Percentiles rank a stretch among this genome's conserved stretches.
Evolutionary conservation across 176 grass and related monocot species (phyloP).

Genomic region (Puya raimondii): DNA sequence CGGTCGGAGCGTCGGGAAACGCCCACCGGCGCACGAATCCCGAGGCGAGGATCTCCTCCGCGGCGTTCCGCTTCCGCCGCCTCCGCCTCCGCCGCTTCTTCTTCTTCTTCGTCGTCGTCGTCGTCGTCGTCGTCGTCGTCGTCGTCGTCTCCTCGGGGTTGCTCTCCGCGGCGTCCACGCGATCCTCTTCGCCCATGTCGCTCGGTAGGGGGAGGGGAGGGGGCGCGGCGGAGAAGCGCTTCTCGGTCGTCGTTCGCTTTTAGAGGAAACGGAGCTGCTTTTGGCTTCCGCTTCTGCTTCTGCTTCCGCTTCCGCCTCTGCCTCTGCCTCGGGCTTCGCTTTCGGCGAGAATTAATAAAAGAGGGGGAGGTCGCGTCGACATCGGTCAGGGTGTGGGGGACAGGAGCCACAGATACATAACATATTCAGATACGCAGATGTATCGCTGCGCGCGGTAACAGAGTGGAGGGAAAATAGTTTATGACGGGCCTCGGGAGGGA

Average conservation of each 20-base stretch:
- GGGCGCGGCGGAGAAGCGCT: not conserved
- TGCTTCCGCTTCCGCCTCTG: too few species aligned
- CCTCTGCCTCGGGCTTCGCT: too few species aligned
- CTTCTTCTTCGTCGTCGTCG: conserved; percentile 10
- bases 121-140: not conserved
- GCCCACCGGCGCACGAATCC: conserved; percentile 52
- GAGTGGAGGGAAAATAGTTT: too few species aligned
- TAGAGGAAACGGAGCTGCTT: not conserved
- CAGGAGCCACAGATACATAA: not conserved
- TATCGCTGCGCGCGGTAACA: too few species aligned
- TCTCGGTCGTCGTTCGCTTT: not conserved
- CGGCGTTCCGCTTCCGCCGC: conserved; percentile 30
- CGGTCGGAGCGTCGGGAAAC: conserved; percentile 8
- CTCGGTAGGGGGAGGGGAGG: not conserved
- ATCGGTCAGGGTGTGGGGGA: not conserved
- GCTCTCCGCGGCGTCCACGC: not conserved
- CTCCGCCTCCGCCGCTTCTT: conserved; percentile 22
- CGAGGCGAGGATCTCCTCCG: conserved; percentile 48
- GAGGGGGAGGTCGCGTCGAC: not conserved
- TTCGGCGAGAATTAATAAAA: too few species aligned
- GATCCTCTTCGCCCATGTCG: not conserved
- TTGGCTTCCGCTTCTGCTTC: not conserved
- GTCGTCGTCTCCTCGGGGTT: not conserved
- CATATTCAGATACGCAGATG: too few species aligned
- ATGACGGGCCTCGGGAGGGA: too few species aligned